Base-by-base conservation (phyloP, 148 eudicot species). In the Rhododendron molle region DNA sequence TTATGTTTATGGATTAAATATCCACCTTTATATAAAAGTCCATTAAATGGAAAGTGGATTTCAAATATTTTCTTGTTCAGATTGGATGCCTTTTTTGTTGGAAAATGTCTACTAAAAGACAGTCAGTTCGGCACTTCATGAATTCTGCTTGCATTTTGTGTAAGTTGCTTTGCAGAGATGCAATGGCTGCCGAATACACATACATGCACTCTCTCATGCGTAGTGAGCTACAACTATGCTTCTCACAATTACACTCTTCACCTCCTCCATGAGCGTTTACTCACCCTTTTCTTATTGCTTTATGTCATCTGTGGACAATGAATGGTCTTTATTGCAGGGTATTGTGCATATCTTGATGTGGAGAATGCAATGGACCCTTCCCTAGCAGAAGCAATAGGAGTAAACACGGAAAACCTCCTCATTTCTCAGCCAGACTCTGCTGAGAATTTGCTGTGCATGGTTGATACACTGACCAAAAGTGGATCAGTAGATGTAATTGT, bases 291-390 rank as follows among this genome's bases (percentile, higher is more conserved):
- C 32, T 44, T 16, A 74, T 50, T 47, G 16, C n/a, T 7, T 58
- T 12, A 26, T 44, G 46, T 26, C 30, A 23, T 54, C 13, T 18
- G 26, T 52, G 50, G 82, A 32, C 84, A 71, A 36, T 81, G 65
- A 81, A 71, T 58, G 28, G 65, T 67, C 43, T 54, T 76, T 87
- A 36, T 84, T 84, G 88, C 91, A 97, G 99, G 99, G 36, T 94
- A 93, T 88, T 97, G 99, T 90, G 98, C 99, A 58, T 95, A 93
- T 87, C 93, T 97, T 85, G 99, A 97, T 91, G 96, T 90, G 80
- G 99, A 97, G 90, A 94, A 97, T 88, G 98, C 98, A 20, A 32
- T 97, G 95, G 93, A 94, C 87, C 95, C 95, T 85, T 74, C 81
- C 54, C 94, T 97, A 86, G 96, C 93, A 79, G 95, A 97, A 91